Conservation (phyloP, 2,329 filamentous ascomycete genomes). For the Teratosphaeria destructans region DNA sequence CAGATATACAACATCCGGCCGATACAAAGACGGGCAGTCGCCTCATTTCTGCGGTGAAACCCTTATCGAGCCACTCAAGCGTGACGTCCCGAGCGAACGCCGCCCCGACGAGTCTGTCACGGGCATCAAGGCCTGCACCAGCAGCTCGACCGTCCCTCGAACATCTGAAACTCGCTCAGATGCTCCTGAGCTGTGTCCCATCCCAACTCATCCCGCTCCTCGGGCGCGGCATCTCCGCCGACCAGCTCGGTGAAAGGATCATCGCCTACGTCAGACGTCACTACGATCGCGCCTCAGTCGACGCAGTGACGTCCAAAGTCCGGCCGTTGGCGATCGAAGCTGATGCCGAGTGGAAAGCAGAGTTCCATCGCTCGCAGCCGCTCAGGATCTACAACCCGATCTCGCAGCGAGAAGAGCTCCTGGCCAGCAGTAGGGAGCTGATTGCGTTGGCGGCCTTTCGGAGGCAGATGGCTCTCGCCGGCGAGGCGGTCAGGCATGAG, state of each 20-base stretch:
- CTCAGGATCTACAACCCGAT: neutral
- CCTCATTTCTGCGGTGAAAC: no score
- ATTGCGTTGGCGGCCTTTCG: neutral
- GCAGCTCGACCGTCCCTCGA: neutral
- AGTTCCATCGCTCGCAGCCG: neutral
- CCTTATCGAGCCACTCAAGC: neutral
- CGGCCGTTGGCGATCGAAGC: neutral
- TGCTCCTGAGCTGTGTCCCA: neutral
- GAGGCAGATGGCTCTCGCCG: neutral
- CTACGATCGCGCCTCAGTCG: neutral
- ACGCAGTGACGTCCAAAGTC: neutral
- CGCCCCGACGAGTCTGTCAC: neutral
- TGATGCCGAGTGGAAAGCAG: neutral
- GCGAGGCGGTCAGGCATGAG: neutral
- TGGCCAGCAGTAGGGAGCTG: neutral
- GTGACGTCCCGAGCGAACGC: neutral
- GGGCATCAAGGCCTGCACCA: neutral
- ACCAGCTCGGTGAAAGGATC: neutral
- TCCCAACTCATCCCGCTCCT: neutral
- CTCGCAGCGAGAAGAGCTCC: neutral
- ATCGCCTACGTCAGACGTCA: neutral
- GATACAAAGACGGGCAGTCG: no score
- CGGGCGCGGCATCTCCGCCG: neutral
- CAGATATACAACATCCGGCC: no score
- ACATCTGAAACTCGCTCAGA: neutral